Base-by-base conservation (phyloP, 345 rosid genomes). In the Kandelia obovata region DNA sequence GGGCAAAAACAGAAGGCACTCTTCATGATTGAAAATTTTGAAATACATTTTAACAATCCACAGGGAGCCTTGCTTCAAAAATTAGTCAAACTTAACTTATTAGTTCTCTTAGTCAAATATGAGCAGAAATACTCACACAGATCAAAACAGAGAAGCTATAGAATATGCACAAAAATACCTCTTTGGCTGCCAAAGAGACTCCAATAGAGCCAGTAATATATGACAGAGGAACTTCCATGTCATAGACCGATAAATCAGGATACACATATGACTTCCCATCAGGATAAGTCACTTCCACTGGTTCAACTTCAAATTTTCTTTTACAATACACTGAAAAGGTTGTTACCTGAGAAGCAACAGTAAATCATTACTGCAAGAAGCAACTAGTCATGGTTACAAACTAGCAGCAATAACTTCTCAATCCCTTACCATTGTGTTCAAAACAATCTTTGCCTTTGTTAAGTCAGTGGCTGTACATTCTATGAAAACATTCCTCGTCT, bases 391-490 rank as follows among this genome's bases (percentile, higher is more conserved):
- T 43, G 59, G 51, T 49, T 30, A 53, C 37, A 77, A 62, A 70
- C 31, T 51, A 61, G 53, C 57, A 65, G 72, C 31, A 57, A 43
- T 30, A 63, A 69, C 49, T 51, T 65, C 49, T 43, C 32, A 64
- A 75, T 62, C 53, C 30, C 71, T 71, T 80, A 95, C 98, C 92
- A 95, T 83, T 74, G 98, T 90, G 81, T 89, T 95, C 78, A 95
- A 73, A 66, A 95, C 97, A 79, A 83, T 85, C 75, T 84, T 92
- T 71, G 99, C 99, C 90, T 90, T 92, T 5, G 96, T 90, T 78
- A 92, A 78, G 78, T 95, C 99, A 17, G 89, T 92, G 63, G 97
- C 98, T 23, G 98, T 92, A 78, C 99, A 95, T 74, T 95, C 99
- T 73, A 92, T 86, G 75, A 95, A 83, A 74, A 95, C 91, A 80